Evolutionary conservation across 345 rosid genomes (phyloP), one percentile per base, ranked within the genome.

Genomic region (Lepidium africanum): DNA sequence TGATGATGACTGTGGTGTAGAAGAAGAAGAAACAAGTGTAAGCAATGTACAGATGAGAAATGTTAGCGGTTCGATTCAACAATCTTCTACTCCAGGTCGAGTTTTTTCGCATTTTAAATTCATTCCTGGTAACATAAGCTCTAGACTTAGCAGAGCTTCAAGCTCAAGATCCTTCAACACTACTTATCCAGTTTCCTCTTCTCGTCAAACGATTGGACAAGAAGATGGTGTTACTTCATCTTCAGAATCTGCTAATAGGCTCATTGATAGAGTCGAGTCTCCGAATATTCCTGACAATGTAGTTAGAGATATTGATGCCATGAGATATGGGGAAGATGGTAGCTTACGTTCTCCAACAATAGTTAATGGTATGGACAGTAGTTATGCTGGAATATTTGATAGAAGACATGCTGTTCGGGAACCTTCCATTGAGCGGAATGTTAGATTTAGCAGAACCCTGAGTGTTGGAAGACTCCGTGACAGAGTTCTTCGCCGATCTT

Each of bases 391-490:
- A 69, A 19, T 69, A 78, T 61, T 83, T 63, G 92, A 85, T 65
- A 79, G 92, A 73, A 74, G 88, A 73, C 72, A 59, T 13, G 86
- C 77, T 52, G 82, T 78, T 42, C 83, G 83, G 11, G 96, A 87
- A 53, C 88, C 91, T 56, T 82, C 79, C 16, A 15, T 42, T 52
- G 97, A 94, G 7, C 76, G 84, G 56, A 94, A 91, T 81, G 96
- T 87, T 75, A 81, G 84, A 48, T 94, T 89, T 81, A 91, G 96
- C 59, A 79, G 99, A 75, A 86, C 99, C 14, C 79, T 94, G 41
- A 94, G 99, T 81, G 97, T 94, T 60, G 99, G 99, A 69, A 81
- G 99, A 79, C 96, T 94, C 52, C 96, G 97, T 48, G 97, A 94
- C 23, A 84, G 99, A 77, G 99, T 94, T 76, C 91, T 94, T 66